Percentiles rank a stretch among this genome's conserved stretches.
phyloP scores from a whole-genome alignment of 306 rosid genomes.

The Vachellia collinsii region DNA sequence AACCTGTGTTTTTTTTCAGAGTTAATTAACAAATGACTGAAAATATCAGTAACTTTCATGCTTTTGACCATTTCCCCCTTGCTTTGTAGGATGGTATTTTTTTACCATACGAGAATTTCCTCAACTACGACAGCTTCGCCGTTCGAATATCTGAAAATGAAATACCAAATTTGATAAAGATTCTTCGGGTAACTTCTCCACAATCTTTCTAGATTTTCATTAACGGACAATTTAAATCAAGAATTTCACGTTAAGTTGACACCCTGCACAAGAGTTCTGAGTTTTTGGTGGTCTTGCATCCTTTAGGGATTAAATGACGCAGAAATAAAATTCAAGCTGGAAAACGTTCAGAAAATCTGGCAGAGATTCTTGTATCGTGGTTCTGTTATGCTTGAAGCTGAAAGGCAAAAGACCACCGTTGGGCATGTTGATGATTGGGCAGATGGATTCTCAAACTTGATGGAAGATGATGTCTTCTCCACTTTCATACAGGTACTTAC shows the following conservation, averaged over 20 bases:
- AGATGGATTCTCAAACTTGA: constrained; percentile 46
- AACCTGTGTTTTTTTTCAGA: constrained; percentile 22
- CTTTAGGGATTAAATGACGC: constrained; percentile 61
- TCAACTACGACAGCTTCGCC: constrained; percentile 70
- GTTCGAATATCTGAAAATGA: constrained; percentile 67
- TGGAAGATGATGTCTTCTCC: constrained; percentile 62
- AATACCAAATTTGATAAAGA: constrained; percentile 58
- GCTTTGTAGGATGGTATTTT: constrained; percentile 69
- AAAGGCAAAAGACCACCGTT: constrained; percentile 62
- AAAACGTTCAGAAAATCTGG: constrained; percentile 63
- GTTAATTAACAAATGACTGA: background rate
- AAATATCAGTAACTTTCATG: background rate
- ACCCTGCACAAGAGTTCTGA: constrained; percentile 2
- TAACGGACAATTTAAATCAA: background rate
- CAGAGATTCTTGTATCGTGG: constrained; percentile 72
- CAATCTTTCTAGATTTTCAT: background rate
- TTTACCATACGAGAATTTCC: constrained; percentile 71
- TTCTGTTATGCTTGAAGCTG: constrained; percentile 86
- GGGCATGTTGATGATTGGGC: constrained; percentile 78
- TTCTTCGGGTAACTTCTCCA: constrained; percentile 27
- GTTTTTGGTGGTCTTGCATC: constrained; percentile 28
- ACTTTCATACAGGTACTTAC: constrained; percentile 71
- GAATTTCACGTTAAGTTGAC: background rate
- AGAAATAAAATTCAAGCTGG: constrained; percentile 62
- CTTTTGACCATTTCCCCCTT: constrained; percentile 20